Base-by-base conservation (phyloP, 352 stramenopile species). In the Pythium aphanidermatum region DNA sequence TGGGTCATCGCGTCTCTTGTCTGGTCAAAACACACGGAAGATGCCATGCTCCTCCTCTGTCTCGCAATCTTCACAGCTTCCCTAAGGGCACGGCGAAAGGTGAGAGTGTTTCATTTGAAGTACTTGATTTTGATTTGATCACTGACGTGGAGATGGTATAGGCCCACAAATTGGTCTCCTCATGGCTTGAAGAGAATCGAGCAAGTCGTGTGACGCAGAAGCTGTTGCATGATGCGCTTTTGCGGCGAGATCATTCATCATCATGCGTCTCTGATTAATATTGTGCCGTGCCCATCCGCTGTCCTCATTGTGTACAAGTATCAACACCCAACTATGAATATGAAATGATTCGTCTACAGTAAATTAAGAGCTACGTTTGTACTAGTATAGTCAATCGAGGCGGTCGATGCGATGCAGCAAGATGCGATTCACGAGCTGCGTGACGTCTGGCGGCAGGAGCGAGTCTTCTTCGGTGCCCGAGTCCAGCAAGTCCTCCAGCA, bases 381-480 rank as follows among this genome's bases (percentile, higher is more conserved):
- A n/a, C n/a, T n/a, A n/a, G n/a, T n/a, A n/a, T n/a, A n/a, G n/a
- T n/a, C n/a, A 88, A 55, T 88, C 76, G 13, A 88, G 46, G 24
- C 79, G 33, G 34, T 88, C 69, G 17, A 86, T 72, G 30, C 78
- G 66, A n/a, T 51, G 51, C 5, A 88, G 44, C 12, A 88, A 46
- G 30, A 86, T 70, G 20, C 61, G 57, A 16, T 79, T 68, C 16
- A 70, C 60, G 28, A 55, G 52, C 26, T 65, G 30, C 0, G 67
- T 55, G 3, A 75, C 58, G 0, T 70, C 49, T 3, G 26, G 37
- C 0, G 73, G 67, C 44, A 84, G 40, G 1, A 31, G 28, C 8
- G 71, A 67, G 42, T 84, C 73, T 3, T 75, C 66, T 2, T 60
- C 40, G 0, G 45, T 58, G 8, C 65, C 75, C 9, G 50, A 51